These are phyloP conservation scores for Leccinum pellstonianum DNA, from an alignment of 768 basidiomycete species.

Conservation along the genomic window DNA sequence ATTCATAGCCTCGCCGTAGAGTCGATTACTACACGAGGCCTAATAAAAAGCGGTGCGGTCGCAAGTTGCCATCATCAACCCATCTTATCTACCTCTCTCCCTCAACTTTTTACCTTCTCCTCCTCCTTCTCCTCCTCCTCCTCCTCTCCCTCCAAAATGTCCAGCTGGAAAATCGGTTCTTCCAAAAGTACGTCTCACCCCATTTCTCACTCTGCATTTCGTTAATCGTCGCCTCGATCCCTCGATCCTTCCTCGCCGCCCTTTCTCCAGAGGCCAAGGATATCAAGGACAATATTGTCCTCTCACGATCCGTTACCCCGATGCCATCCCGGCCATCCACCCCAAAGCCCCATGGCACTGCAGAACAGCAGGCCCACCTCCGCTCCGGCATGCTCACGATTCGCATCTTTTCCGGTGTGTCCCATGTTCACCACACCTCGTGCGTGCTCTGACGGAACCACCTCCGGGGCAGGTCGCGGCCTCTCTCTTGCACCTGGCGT, in stretches of 20 bases:
- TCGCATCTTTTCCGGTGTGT: conserved; percentile 86
- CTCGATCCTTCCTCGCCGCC: conserved; percentile 4
- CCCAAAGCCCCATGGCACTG: conserved; percentile 54
- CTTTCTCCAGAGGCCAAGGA: conserved; percentile 60
- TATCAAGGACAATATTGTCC: conserved; percentile 62
- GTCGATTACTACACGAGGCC: neutral
- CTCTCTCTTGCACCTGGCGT: conserved; percentile 77
- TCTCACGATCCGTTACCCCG: conserved; percentile 78
- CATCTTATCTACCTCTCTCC: neutral
- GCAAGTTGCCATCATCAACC: neutral
- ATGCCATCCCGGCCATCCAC: conserved; percentile 81
- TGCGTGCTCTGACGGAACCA: neutral
- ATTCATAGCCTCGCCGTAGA: neutral
- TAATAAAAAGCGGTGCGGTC: neutral
- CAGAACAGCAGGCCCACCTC: conserved; percentile 54
- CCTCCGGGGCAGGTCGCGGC: conserved; percentile 58
- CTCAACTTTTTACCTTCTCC: neutral
- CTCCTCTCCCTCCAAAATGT: conserved; percentile 40
- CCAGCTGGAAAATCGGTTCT: conserved; percentile 50
- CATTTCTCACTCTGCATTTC: neutral
- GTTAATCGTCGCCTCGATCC: conserved; percentile 3
- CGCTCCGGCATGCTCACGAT: conserved; percentile 93
- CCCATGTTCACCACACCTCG: conserved; percentile 19
- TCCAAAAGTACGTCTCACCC: conserved; percentile 31
- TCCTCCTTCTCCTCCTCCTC: neutral